These are phyloP conservation scores for Pyrenochaeta sp. DNA, from an alignment of 2,329 filamentous ascomycete genomes.

Conservation along the genomic window DNA sequence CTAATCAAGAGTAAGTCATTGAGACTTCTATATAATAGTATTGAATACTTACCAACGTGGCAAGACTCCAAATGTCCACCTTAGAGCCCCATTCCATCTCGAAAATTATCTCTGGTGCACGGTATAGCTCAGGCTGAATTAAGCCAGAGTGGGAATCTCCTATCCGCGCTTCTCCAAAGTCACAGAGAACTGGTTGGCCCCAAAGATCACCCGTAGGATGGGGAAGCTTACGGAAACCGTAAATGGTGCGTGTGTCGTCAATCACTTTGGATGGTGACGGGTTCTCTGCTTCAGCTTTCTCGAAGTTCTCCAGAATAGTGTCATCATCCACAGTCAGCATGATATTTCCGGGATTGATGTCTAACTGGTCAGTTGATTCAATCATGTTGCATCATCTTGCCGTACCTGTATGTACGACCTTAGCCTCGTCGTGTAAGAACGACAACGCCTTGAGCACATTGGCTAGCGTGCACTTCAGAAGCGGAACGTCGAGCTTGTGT, in stretches of 20 bases:
- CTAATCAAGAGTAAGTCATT: constrained; percentile 22
- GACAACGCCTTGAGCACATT: constrained; percentile 53
- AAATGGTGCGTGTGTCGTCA: constrained; percentile 26
- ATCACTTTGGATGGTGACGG: constrained; percentile 51
- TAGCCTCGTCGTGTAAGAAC: constrained; percentile 53
- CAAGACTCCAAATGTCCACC: constrained; percentile 52
- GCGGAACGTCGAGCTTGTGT: constrained; percentile 21
- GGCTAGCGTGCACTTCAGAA: constrained; percentile 40
- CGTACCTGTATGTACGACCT: constrained; percentile 56
- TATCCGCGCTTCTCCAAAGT: constrained; percentile 47
- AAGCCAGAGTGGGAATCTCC: constrained; percentile 36
- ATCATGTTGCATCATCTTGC: constrained; percentile 17
- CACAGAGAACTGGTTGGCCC: constrained; percentile 48
- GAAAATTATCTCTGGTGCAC: constrained; percentile 51
- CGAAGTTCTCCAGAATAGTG: constrained; percentile 48
- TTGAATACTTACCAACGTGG: constrained; percentile 42
- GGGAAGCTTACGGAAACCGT: constrained; percentile 36
- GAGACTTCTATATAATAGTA: constrained; percentile 12
- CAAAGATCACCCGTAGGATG: constrained; percentile 35
- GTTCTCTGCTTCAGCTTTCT: constrained; percentile 44
- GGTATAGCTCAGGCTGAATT: constrained; percentile 50
- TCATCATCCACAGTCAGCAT: constrained; percentile 48
- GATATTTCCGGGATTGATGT: constrained; percentile 56
- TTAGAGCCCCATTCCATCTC: constrained; percentile 47
- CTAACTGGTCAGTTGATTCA: constrained; percentile 30